Evolutionary conservation across 75 land plant genomes (phyloP).

Genomic region (Sequoia sempervirens): DNA sequence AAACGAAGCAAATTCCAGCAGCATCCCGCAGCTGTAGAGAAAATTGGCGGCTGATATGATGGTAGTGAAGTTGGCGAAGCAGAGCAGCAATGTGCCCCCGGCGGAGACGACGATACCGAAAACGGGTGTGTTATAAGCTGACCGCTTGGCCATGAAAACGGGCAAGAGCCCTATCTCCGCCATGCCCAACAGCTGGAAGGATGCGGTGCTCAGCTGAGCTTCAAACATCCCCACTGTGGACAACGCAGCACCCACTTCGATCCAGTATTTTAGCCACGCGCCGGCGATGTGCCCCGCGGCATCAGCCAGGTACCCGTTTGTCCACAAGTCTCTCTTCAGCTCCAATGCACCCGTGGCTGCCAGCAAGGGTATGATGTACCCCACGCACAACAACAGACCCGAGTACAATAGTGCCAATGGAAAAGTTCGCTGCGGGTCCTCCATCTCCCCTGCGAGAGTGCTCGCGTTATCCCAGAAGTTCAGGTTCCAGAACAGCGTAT

Average conservation of each 20-base stretch:
- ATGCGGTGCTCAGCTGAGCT: no score
- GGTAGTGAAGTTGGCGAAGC: constrained; percentile 54
- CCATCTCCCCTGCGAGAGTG: constrained; percentile 58
- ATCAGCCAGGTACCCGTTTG: constrained; percentile 50
- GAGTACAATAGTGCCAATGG: constrained; percentile 49
- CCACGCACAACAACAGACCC: constrained; percentile 40
- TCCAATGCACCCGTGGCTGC: constrained; percentile 35
- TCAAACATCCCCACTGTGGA: no score
- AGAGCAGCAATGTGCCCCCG: constrained; percentile 41
- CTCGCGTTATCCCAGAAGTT: constrained; percentile 88
- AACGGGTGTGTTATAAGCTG: constrained; percentile 61
- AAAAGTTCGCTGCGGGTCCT: constrained; percentile 35
- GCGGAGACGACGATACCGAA: constrained; percentile 55
- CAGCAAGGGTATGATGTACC: constrained; percentile 56
- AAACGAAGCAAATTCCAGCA: constrained; percentile 29
- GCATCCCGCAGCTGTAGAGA: constrained; percentile 68
- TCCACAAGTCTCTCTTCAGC: constrained; percentile 41
- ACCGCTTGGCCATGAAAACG: constrained; percentile 27
- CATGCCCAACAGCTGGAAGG: no score
- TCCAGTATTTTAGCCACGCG: no score
- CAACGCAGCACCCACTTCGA: no score
- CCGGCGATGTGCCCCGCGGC: no score
- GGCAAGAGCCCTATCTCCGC: constrained; percentile 13
- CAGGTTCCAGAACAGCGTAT: constrained; percentile 85
- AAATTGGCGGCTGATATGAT: constrained; percentile 54